phyloP scores from a whole-genome alignment of 352 stramenopile genomes.

The Thraustochytrium striatum region DNA sequence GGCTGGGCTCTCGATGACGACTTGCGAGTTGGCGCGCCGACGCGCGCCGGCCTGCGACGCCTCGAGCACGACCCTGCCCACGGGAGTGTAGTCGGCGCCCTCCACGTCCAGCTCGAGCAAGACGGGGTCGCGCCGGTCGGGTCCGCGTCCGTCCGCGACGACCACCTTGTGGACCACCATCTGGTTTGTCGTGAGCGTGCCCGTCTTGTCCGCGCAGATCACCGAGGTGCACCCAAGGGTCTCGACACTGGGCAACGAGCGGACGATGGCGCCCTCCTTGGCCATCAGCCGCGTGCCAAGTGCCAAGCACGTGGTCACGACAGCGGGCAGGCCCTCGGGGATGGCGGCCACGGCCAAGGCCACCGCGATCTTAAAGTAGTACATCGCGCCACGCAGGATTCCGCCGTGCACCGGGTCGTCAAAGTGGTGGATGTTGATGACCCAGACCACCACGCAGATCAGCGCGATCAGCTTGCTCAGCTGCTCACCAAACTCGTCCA shows the following conservation, averaged over 20 bases:
- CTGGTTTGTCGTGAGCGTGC: conserved; percentile 96
- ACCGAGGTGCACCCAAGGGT: conserved; percentile 84
- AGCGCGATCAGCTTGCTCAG: conserved; percentile 89
- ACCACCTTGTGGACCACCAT: conserved; percentile 84
- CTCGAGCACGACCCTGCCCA: conserved; percentile 64
- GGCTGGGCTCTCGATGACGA: conserved; percentile 29
- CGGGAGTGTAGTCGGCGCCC: conserved; percentile 85
- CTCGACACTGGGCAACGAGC: conserved; percentile 94
- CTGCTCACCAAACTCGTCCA: conserved; percentile 92
- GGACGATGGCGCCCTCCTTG: conserved; percentile 95
- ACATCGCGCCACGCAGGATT: conserved; percentile 90
- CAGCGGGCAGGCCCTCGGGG: conserved; percentile 93
- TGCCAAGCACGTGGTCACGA: conserved; percentile 95
- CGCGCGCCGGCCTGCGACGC: not conserved
- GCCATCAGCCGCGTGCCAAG: conserved; percentile 93
- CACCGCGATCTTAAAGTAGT: conserved; percentile 99
- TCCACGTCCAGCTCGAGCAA: conserved; percentile 77
- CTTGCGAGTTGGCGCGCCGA: not conserved
- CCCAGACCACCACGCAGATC: conserved; percentile 93
- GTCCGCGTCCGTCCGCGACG: conserved; percentile 57
- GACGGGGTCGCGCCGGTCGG: conserved; percentile 2
- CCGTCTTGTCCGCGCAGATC: conserved; percentile 91
- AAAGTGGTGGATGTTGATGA: conserved; percentile 86
- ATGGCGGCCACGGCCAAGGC: conserved; percentile 96
- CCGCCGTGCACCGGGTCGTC: conserved; percentile 69